Evolutionary conservation across 2,329 filamentous ascomycete species (phyloP), one percentile per base, ranked within the genome.

Genomic region (Coniochaeta sp.): DNA sequence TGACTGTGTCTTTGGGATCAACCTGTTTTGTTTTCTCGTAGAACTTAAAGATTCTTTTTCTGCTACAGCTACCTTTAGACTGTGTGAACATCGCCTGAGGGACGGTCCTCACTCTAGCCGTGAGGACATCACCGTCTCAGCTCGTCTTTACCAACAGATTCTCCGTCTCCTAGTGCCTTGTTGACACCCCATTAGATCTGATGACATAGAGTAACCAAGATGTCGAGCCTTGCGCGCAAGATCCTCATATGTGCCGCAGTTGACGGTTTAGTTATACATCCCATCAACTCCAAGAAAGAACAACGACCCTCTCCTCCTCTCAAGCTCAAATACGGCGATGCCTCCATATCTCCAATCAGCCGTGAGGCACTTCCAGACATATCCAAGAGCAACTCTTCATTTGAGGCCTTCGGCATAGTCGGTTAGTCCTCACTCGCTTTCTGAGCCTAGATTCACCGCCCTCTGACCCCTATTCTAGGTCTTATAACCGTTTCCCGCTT

Each of bases 231-330:
- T 62, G 86, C 89, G 62, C 89, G 90, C 71, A 96, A 95, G 75
- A 77, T 96, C 60, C 72, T 92, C 65, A 85, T 96, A 66, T 88
- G 88, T 73, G 91, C 92, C 60, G 87, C 91, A 28, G 84, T 88
- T 59, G 92, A 97, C 69, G 92, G 92, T 61, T 81, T 97, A 58
- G 79, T 96, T 64, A 81, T 97, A 52, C 90, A 95, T 68, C 88
- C 90, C 28, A 77, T 89, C 33, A 80, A 84, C 19, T 74, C 79
- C 59, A 86, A 85, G 71, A 86, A 86, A 69, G 82, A 86, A 69
- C 81, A 83, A 71, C 74, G 79, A 43, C 74, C 82, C 28, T 71
- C 77, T 59, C 78, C 81, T 62, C 79, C 86, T 24, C 79, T 92
- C 59, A 86, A 84, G 67, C 82, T 96, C 64, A 86, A 86, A 66